Evolutionary conservation across 805 yeast species (phyloP), one percentile per base, ranked within the genome.

Genomic region (Starmerella sp.): DNA sequence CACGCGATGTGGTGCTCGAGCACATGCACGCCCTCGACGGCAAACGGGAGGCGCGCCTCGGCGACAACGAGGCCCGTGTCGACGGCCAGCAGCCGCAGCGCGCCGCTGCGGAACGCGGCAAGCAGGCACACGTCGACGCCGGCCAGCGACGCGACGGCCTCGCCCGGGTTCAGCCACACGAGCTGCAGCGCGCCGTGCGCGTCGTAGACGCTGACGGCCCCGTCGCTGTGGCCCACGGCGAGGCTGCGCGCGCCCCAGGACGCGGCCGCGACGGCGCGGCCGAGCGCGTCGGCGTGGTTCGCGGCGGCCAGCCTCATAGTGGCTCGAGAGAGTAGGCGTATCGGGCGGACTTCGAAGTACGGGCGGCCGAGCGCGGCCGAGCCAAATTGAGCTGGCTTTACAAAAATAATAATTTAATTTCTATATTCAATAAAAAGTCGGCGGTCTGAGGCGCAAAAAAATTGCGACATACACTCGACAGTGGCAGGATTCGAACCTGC

Each of bases 401-500:
- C 2, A 22, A 22, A 22, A 22, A 22, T 22, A n/a, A n/a, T n/a
- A n/a, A 22, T 22, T 22, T 22, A 22, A 22, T 22, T 22, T 22
- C 3, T 22, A 2, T 2, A 22, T 22, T 22, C 22, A 3, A 22
- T 22, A 22, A 22, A 22, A 22, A 22, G 22, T 22, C 22, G 22
- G 3, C 2, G 3, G 22, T 22, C 22, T 22, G 22, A 22, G 22
- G 22, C 22, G 22, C 22, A 51, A 34, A 32, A 52, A 45, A 37
- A 32, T 17, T 44, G 34, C 17, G 30, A 44, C 49, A 52, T 35
- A 29, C n/a, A 51, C 31, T 32, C 61, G 61, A 58, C 61, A 58
- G 61, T 54, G 58, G 62, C 62, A 59, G 62, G 62, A 59, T 59
- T 59, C 62, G 62, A 59, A 59, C 62, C 62, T 59, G 62, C 62